Conservation (phyloP, 495 filamentous ascomycete genomes). For the Hamigera avellanea region DNA sequence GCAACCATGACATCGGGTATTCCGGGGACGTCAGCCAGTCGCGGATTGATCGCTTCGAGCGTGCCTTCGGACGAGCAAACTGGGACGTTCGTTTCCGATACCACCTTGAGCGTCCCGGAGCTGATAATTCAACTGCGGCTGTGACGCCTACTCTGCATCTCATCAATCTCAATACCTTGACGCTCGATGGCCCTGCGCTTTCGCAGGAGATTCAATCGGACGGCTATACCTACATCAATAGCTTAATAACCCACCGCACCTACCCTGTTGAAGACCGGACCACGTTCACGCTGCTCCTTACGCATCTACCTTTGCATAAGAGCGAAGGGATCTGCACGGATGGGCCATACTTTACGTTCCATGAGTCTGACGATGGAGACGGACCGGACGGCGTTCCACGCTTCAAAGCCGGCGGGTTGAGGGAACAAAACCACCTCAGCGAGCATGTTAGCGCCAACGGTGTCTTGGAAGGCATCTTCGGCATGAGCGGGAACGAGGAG, state of each 20-base stretch:
- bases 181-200: conserved; percentile 72
- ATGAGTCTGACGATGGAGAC: conserved; percentile 35
- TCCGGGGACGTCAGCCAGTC: conserved; percentile 71
- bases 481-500: conserved; percentile 49
- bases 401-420: conserved; percentile 50
- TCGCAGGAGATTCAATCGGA: conserved; percentile 51
- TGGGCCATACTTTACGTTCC: conserved; percentile 64
- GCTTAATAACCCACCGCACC: conserved; percentile 48
- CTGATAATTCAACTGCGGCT: conserved; percentile 11
- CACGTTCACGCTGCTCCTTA: conserved; percentile 72
- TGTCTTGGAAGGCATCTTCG: conserved; percentile 70
- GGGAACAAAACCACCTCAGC: conserved; percentile 86
- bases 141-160: conserved; percentile 50
- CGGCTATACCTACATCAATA: conserved; percentile 69
- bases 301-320: conserved; percentile 87
- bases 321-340: conserved; percentile 73
- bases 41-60: conserved; percentile 68
- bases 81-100: conserved; percentile 73
- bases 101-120: conserved; percentile 16
- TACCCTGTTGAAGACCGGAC: conserved; percentile 52
- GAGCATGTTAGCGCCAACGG: conserved; percentile 45
- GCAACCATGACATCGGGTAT: conserved; percentile 95
- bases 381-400: conserved; percentile 13
- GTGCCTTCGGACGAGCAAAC: conserved; percentile 71
- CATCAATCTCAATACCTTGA: conserved; percentile 80